Conservation (phyloP, 345 rosid species). For the Citropsis articulata region DNA sequence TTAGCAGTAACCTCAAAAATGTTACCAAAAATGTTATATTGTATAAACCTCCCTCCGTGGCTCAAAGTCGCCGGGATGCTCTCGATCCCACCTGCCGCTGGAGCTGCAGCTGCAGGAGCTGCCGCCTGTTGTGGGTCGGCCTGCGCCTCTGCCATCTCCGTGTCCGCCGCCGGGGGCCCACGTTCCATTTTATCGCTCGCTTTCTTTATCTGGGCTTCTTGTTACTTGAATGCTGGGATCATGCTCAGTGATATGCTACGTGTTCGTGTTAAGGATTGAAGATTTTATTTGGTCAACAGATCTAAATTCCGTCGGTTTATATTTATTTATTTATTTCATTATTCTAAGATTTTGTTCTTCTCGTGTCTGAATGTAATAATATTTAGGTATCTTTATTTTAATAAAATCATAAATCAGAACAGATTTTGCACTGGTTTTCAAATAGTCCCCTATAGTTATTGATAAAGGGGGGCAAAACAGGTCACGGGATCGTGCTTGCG, state of each 20-base stretch:
- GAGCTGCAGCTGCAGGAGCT: conserved; percentile 23
- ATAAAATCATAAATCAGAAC: background rate
- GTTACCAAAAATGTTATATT: conserved; percentile 93
- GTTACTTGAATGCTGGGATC: background rate
- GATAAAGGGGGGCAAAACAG: too few relatives aligned
- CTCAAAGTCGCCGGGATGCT: conserved; percentile 80
- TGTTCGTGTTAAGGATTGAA: background rate
- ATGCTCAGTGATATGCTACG: background rate
- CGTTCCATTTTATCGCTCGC: conserved; percentile 10
- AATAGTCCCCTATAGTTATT: too few relatives aligned
- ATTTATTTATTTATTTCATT: background rate
- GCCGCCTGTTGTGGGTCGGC: conserved; percentile 23
- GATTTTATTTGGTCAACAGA: background rate
- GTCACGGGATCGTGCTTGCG: too few relatives aligned
- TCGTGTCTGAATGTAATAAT: background rate
- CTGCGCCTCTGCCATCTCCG: conserved; percentile 77
- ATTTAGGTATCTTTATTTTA: background rate
- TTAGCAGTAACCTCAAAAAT: conserved; percentile 96
- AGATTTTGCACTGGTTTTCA: too few relatives aligned
- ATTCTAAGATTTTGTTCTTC: background rate
- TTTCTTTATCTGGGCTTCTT: background rate
- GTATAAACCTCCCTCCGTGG: conserved; percentile 96
- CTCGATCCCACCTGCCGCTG: conserved; percentile 45
- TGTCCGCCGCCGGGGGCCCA: conserved; percentile 48
- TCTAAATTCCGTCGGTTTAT: background rate